These are phyloP conservation scores for Neurospora intermedia DNA, from an alignment of 495 filamentous ascomycete genomes.

Conservation along the genomic window DNA sequence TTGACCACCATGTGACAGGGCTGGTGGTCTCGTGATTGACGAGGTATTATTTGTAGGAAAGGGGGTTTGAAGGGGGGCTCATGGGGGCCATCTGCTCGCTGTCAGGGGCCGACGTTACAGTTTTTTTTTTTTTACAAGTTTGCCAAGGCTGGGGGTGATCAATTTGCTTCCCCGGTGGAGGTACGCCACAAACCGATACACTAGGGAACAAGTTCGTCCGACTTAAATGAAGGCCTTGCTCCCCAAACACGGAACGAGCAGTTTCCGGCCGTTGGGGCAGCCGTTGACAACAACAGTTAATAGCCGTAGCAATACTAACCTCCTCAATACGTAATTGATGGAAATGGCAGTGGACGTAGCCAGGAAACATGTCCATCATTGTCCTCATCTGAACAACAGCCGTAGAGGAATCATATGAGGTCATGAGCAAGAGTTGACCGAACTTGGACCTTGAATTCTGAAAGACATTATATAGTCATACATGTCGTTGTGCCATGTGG, in stretches of 20 bases:
- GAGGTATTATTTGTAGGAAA: background rate
- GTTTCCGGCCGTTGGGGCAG: background rate
- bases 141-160: background rate
- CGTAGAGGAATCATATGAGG: background rate
- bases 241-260: background rate
- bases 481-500: background rate
- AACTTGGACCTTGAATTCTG: background rate
- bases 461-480: background rate
- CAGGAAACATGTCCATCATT: background rate
- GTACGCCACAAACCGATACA: background rate
- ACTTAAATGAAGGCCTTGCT: background rate
- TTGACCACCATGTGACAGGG: background rate
- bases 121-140: background rate
- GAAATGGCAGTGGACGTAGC: background rate
- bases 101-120: background rate
- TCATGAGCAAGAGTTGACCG: background rate
- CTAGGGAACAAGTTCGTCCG: background rate
- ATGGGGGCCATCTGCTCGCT: background rate
- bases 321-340: background rate
- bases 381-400: background rate
- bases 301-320: background rate
- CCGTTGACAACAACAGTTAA: background rate
- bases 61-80: background rate
- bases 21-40: background rate
- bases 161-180: background rate